Base-by-base conservation (phyloP, 441 rosid genomes). In the Brassica balearica region DNA sequence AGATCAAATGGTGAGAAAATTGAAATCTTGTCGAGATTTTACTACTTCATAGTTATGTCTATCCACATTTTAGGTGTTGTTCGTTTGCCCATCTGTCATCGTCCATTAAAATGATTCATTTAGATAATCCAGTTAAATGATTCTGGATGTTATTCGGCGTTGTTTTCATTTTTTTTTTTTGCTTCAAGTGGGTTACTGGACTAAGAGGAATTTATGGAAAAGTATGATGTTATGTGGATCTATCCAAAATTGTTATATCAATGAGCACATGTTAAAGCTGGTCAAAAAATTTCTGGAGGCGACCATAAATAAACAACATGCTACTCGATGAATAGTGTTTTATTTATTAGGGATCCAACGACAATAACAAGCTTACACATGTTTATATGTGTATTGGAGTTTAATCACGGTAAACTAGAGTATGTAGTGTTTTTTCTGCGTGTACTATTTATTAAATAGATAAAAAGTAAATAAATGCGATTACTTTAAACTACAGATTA, bases 401-500 rank as follows among this genome's bases (percentile, higher is more conserved):
- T 20, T 38, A 38, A 27, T 65, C 19, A 41, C n/a, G 2, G 51
- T 65, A 55, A 15, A 55, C 5, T 55, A 55, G 10, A 55, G 22
- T 46, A 43, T 38, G 8, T 38, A 38, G 43, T 38, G 43, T 38
- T 51, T 51, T 51, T 51, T 51, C 19, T 29, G 53, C 9, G 4
- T 19, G 29, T 25, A 65, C 29, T 65, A 51, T 65, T 4, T 9
- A 65, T 9, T 9, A 17, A 36, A 68, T 38, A 38, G 22, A 38
- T 5, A 23, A 22, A 60, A 60, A 60, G 55, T 8, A 60, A 71
- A 22, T 5, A 61, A 41, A 43, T 43, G 60, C 29, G 14, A 25
- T 25, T 61, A 72, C 75, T 25, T 51, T 65, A 32, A 73, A 27
- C 34, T 63, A 64, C 22, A 55, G 9, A 55, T 15, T 17, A 55